A percentile compares a stretch with the other conserved stretches of the same genome.
These are phyloP conservation scores for Yamadazyma akitaensis DNA, from an alignment of 805 yeast genomes.

Conservation along the genomic window DNA sequence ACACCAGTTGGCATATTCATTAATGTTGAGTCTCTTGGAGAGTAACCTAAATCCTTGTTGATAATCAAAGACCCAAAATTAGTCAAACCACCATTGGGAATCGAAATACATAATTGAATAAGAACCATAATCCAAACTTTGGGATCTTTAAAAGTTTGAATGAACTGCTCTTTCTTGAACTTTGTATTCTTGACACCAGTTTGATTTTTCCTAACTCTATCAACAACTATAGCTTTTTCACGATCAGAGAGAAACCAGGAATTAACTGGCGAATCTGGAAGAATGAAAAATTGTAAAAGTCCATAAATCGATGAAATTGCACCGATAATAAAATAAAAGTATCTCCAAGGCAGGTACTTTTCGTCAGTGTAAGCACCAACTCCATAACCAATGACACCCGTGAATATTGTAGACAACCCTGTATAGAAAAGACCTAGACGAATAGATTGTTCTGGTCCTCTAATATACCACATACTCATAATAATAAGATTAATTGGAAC, in stretches of 20 bases:
- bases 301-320: constrained; percentile 51
- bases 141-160: constrained; percentile 32
- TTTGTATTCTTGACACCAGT: constrained; percentile 40
- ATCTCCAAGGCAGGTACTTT: constrained; percentile 55
- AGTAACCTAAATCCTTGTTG: constrained; percentile 19
- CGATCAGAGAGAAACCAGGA: constrained; percentile 35
- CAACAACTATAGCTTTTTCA: constrained; percentile 32
- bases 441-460: constrained; percentile 29
- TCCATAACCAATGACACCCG: constrained; percentile 53
- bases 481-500: constrained; percentile 37
- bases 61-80: constrained; percentile 24
- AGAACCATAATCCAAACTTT: constrained; percentile 33
- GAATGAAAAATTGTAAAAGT: constrained; percentile 40
- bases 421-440: constrained; percentile 32
- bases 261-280: constrained; percentile 32
- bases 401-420: constrained; percentile 33
- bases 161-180: constrained; percentile 34
- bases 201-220: constrained; percentile 28
- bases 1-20: constrained; percentile 9
- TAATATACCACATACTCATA: constrained; percentile 29
- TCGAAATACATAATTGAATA: constrained; percentile 21
- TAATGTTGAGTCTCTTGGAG: constrained; percentile 3
- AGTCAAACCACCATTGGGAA: constrained; percentile 35
- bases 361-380: constrained; percentile 38
- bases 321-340: constrained; percentile 55